phyloP scores from a whole-genome alignment of 768 basidiomycete species.

The Megacollybia marginata region DNA sequence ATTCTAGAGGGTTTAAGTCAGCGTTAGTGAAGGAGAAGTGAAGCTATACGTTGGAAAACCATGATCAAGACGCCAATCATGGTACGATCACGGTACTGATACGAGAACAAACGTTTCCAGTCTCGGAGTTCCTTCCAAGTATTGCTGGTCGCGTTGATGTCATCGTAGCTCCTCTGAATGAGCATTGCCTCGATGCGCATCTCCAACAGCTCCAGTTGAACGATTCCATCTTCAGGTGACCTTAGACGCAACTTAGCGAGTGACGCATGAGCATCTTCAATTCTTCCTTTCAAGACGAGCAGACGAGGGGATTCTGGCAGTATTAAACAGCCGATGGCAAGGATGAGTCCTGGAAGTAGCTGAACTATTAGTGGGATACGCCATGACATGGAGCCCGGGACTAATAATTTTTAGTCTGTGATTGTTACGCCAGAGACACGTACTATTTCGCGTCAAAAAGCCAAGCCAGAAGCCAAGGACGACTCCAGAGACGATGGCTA shows the following conservation, averaged over 20 bases:
- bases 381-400: slow-evolving; percentile 64
- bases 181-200: slow-evolving; percentile 64
- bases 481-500: slow-evolving; percentile 75
- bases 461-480: slow-evolving; percentile 83
- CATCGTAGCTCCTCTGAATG: slow-evolving; percentile 28
- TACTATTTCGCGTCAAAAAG: slow-evolving; percentile 61
- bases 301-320: slow-evolving; percentile 59
- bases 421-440: slow-evolving; percentile 12
- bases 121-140: slow-evolving; percentile 22
- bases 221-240: slow-evolving; percentile 38
- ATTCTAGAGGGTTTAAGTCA: slow-evolving; percentile 40
- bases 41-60: slow-evolving; percentile 71
- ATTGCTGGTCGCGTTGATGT: slow-evolving; percentile 8
- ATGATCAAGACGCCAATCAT: slow-evolving; percentile 67
- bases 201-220: slow-evolving; percentile 68
- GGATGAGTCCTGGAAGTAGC: slow-evolving; percentile 57
- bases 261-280: slow-evolving; percentile 50
- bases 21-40: neutral
- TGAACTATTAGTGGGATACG: slow-evolving; percentile 71
- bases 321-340: slow-evolving; percentile 51
- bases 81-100: slow-evolving; percentile 52
- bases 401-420: slow-evolving; percentile 19
- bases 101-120: slow-evolving; percentile 53
- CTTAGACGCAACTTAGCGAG: slow-evolving; percentile 51
- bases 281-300: slow-evolving; percentile 45